These are phyloP conservation scores for Coniochaeta prunicola DNA, from an alignment of 2,329 filamentous ascomycete genomes.

Conservation along the genomic window DNA sequence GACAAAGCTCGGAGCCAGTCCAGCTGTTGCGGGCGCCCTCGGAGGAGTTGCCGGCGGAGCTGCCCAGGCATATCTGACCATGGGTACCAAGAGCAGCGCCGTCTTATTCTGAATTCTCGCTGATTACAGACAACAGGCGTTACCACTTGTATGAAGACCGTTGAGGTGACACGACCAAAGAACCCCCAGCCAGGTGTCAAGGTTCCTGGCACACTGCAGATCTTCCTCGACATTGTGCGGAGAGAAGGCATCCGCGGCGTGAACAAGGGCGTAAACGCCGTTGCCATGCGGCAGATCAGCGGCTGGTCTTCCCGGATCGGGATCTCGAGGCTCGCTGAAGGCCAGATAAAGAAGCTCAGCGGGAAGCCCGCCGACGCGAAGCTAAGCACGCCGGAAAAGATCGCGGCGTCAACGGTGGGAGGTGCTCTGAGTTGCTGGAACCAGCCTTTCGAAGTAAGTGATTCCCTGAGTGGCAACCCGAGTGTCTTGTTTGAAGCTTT, in stretches of 20 bases:
- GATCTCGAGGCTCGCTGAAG: conserved; percentile 84
- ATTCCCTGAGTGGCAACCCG: too few species aligned
- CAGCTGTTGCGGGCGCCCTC: conserved; percentile 81
- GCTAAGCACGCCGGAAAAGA: conserved; percentile 76
- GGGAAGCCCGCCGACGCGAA: conserved; percentile 75
- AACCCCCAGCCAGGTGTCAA: conserved; percentile 74
- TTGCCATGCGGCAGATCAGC: conserved; percentile 97
- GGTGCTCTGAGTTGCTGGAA: conserved; percentile 98
- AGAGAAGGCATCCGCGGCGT: conserved; percentile 90
- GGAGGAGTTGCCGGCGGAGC: conserved; percentile 93
- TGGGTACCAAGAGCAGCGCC: too few species aligned
- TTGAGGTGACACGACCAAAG: conserved; percentile 99
- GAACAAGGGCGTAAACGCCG: conserved; percentile 97
- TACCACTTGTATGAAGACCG: conserved; percentile 99
- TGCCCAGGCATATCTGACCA: conserved; percentile 96
- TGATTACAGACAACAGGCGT: too few species aligned
- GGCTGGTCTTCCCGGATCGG: conserved; percentile 99
- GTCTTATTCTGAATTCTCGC: too few species aligned
- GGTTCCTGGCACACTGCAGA: conserved; percentile 84
- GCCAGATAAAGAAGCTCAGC: conserved; percentile 70
- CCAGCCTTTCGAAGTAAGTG: conserved; percentile 99
- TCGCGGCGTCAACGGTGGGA: conserved; percentile 76
- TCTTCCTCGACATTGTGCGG: conserved; percentile 96
- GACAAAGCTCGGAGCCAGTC: conserved; percentile 68
- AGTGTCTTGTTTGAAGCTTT: too few species aligned